These are phyloP conservation scores for Microbotryomycetes sp. DNA, from an alignment of 1,284 basidiomycete genomes.

Conservation along the genomic window DNA sequence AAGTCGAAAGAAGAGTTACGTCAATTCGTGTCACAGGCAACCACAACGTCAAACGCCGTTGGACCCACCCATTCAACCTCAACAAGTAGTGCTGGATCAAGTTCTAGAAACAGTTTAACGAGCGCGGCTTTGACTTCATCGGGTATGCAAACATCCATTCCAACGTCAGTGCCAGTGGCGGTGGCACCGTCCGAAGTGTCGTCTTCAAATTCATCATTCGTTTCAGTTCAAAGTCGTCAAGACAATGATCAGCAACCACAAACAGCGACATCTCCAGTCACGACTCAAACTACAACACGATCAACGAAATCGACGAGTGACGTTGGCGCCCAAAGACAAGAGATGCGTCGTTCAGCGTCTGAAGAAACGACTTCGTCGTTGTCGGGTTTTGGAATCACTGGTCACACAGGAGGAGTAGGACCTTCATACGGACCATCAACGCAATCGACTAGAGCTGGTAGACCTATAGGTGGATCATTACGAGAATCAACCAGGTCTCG, in stretches of 20 bases:
- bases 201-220: neutral
- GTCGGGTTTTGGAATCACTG: too few species aligned
- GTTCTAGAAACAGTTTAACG: neutral
- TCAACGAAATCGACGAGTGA: neutral
- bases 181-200: neutral
- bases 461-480: neutral
- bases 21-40: slow-evolving; percentile 24
- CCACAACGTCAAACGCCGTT: too few species aligned
- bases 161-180: neutral
- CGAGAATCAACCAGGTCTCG: neutral
- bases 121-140: too few species aligned
- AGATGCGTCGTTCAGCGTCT: neutral
- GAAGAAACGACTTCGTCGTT: neutral
- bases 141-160: too few species aligned
- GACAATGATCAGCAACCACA: neutral
- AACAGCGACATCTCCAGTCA: too few species aligned
- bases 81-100: neutral
- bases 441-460: too few species aligned
- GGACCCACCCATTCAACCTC: too few species aligned
- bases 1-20: slow-evolving; percentile 24
- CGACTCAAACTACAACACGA: neutral
- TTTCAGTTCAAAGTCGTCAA: neutral
- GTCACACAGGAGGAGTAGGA: too few species aligned
- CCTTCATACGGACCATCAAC: too few species aligned
- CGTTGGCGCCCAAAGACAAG: neutral